Evolutionary conservation across 331 rosid species (phyloP).

Genomic region (Spiraea crenata): DNA sequence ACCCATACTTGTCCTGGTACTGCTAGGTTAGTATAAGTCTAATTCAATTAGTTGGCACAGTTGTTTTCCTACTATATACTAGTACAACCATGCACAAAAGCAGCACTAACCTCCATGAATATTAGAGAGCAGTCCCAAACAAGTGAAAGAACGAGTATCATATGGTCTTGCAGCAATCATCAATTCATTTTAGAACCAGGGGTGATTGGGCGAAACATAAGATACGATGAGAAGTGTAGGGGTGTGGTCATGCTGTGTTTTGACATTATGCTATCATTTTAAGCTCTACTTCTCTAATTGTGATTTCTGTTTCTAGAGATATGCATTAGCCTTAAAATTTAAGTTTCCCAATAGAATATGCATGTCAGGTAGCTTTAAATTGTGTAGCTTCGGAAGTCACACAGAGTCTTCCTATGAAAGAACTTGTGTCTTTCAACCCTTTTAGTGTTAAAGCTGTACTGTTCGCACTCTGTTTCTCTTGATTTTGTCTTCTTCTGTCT

Average conservation of each 20-base stretch:
- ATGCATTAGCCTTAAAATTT: neutral
- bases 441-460: neutral
- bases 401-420: neutral
- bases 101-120: neutral
- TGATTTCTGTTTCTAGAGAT: neutral
- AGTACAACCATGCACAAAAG: neutral
- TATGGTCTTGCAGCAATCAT: neutral
- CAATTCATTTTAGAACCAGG: neutral
- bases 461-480: neutral
- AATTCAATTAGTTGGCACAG: neutral
- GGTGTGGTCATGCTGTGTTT: neutral
- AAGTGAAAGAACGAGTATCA: neutral
- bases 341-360: neutral
- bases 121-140: neutral
- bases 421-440: neutral
- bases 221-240: neutral
- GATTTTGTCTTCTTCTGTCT: neutral
- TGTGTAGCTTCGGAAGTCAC: neutral
- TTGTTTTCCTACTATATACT: neutral
- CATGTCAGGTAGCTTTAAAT: neutral
- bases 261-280: neutral
- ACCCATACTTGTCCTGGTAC: neutral
- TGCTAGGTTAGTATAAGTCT: neutral
- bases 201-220: neutral
- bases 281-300: neutral